Evolutionary conservation across 2,329 filamentous ascomycete species (phyloP).

Genomic region (Botrytis cinerea): DNA sequence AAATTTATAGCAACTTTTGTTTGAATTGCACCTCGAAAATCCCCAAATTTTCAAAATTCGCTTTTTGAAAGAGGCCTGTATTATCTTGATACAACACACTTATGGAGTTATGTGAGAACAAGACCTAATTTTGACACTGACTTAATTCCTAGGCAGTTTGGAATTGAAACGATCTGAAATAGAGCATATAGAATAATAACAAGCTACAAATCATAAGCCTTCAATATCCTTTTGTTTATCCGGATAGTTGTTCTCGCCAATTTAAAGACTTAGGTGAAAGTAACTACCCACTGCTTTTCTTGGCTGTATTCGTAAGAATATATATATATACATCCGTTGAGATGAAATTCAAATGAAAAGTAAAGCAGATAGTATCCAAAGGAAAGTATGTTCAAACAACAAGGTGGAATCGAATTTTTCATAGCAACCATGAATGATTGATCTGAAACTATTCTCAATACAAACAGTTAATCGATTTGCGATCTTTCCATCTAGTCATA

Average conservation of each 20-base stretch:
- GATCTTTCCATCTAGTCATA: neutral
- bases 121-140: too few relatives aligned
- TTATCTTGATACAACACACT: too few relatives aligned
- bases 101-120: too few relatives aligned
- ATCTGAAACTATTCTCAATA: slow-evolving; percentile 13
- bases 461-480: neutral
- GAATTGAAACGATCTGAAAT: neutral
- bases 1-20: too few relatives aligned
- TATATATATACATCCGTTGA: neutral
- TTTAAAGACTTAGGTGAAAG: neutral
- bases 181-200: slow-evolving; percentile 9
- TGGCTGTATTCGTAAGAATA: neutral
- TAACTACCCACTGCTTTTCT: neutral
- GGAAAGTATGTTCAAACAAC: slow-evolving; percentile 33
- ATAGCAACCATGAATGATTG: neutral
- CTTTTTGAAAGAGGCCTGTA: too few relatives aligned
- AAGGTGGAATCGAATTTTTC: slow-evolving; percentile 34
- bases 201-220: neutral
- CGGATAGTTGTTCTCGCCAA: neutral
- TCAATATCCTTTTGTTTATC: neutral
- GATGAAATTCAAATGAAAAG: slow-evolving; percentile 24
- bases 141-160: too few relatives aligned
- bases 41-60: too few relatives aligned
- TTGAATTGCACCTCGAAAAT: too few relatives aligned
- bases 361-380: slow-evolving; percentile 31